Percentiles rank a stretch among this genome's conserved stretches.
Conservation (phyloP, 371 early-diverging fungal genomes). For the Parasitella parasitica region DNA sequence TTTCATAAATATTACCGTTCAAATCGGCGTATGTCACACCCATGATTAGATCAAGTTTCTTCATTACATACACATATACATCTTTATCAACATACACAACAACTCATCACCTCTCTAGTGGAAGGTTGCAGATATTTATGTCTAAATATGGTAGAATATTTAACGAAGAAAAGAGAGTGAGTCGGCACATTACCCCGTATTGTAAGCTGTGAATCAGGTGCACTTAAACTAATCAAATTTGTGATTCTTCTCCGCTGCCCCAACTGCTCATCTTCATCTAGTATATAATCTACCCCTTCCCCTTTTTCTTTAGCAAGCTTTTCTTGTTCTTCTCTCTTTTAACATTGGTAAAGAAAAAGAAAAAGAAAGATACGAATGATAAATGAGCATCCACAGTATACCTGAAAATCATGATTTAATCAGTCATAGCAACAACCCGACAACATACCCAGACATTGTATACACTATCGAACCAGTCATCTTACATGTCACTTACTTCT, state of each 20-base stretch:
- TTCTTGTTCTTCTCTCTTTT: neutral
- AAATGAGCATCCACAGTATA: slow-evolving; percentile 1
- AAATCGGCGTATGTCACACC: too few species aligned
- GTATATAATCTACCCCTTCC: neutral
- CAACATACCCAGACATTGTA: slow-evolving; percentile 10
- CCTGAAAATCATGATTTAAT: neutral
- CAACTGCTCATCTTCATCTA: neutral
- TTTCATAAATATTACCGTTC: too few species aligned
- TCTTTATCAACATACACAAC: too few species aligned
- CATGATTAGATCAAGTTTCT: neutral
- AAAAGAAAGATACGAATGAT: neutral
- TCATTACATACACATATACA: too few species aligned
- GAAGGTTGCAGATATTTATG: too few species aligned
- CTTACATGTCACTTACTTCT: neutral
- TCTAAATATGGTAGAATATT: neutral
- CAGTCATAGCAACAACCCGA: neutral
- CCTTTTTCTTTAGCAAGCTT: neutral
- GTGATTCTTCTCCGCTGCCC: slow-evolving; percentile 5
- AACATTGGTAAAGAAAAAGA: neutral
- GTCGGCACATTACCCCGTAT: slow-evolving; percentile 1
- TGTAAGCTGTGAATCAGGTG: neutral
- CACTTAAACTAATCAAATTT: neutral
- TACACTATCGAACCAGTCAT: slow-evolving; percentile 6
- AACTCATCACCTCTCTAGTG: too few species aligned
- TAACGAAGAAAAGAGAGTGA: neutral